Conservation (phyloP, 768 basidiomycete species). For the Hydnomerulius pinastri region DNA sequence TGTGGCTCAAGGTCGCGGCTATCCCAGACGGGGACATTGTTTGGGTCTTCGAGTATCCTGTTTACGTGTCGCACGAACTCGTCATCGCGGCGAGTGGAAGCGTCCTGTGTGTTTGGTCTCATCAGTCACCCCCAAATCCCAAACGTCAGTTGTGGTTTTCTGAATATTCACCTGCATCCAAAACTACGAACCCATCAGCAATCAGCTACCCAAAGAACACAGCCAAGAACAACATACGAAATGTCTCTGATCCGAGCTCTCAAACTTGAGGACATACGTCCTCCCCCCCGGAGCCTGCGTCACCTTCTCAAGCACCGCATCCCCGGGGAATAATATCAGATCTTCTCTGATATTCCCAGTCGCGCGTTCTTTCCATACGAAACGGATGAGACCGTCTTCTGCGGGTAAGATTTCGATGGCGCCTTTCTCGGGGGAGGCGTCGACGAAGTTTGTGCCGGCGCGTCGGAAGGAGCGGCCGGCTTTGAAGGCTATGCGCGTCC, state of each 20-base stretch:
- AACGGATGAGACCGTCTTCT: conserved; percentile 78
- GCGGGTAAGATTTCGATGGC: conserved; percentile 67
- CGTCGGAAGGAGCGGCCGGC: conserved; percentile 79
- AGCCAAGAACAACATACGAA: conserved; percentile 62
- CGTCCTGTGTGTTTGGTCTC: conserved; percentile 50
- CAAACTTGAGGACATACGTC: conserved; percentile 88
- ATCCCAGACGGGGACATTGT: conserved; percentile 61
- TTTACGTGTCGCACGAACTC: conserved; percentile 78
- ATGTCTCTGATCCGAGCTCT: conserved; percentile 84
- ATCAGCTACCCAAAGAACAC: not conserved
- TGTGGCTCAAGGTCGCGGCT: conserved; percentile 39
- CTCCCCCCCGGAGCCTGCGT: conserved; percentile 64
- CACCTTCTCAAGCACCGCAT: conserved; percentile 81
- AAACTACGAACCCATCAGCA: conserved; percentile 49
- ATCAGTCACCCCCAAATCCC: conserved; percentile 2
- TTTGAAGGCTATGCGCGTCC: conserved; percentile 49
- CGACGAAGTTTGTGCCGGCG: conserved; percentile 65
- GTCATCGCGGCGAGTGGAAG: conserved; percentile 62
- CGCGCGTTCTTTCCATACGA: conserved; percentile 76
- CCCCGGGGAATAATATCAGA: conserved; percentile 83
- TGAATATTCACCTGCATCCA: conserved; percentile 81
- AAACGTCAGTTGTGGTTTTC: too few species aligned
- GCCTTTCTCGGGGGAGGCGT: conserved; percentile 69
- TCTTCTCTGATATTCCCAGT: conserved; percentile 71
- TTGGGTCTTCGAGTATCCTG: conserved; percentile 65